Evolutionary conservation across 2,329 filamentous ascomycete genomes (phyloP), one percentile per base, ranked within the genome.

Genomic region (Helminthosporium solani): DNA sequence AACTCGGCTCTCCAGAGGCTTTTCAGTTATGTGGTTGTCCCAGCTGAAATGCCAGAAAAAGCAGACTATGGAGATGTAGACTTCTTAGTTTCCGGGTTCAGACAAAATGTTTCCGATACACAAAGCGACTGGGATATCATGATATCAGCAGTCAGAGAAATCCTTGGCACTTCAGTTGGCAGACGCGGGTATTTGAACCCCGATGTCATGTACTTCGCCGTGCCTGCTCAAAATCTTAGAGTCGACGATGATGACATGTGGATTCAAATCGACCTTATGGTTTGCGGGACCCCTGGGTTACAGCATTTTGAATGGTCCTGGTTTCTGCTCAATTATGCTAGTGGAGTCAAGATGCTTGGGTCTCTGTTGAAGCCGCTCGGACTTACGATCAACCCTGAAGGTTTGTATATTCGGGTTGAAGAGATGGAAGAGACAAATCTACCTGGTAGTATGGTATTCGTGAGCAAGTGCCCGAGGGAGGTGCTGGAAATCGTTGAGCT

Each of bases 191-290:
- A 41, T n/a, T 40, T 52, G 0, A 58, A 49, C 7, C 44, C 42
- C 0, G 46, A 49, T 12, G 53, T 55, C 42, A 60, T 66, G 51
- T 63, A 53, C 41, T 59, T 63, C 20, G 61, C 61, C 15, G 45
- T 65, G 8, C 44, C 47, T 3, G 36, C 42, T 8, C 40, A 43
- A 2, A 42, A 41, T 15, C 27, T 21, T 9, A 35, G 42, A 5
- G 40, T 46, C 9, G 36, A 43, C 7, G 41, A 52, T 2, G 50
- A 43, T 8, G 41, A 52, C 3, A 50, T 54, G 18, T 60, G 44
- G 41, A 46, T 62, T 12, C 59, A 66, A 36, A 47, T 66, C 18
- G 61, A 65, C 15, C 40, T 63, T 49, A 64, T 64, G 25, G 40
- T 64, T 2, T 60, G 53, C 46, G 53, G 54, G 28, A 47, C 43